phyloP scores from a whole-genome alignment of 2,329 filamentous ascomycete genomes.

The Fusarium ramigenum region DNA sequence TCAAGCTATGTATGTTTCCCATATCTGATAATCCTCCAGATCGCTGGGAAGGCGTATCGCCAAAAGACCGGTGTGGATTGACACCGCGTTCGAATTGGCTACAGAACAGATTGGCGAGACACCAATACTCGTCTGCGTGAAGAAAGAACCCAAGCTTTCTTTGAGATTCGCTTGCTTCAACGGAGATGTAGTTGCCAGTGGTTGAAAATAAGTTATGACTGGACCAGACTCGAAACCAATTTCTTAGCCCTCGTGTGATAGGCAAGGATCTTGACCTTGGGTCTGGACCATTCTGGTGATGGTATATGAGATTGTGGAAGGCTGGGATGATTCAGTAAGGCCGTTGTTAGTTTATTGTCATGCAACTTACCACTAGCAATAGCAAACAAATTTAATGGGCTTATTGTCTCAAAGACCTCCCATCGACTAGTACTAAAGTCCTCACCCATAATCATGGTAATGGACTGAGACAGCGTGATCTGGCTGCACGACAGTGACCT shows the following conservation, averaged over 20 bases:
- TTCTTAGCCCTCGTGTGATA: not conserved
- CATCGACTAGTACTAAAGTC: not conserved
- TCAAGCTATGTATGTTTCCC: not conserved
- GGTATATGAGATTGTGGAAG: slow-evolving; percentile 25
- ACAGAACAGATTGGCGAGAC: not conserved
- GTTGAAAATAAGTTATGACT: not conserved
- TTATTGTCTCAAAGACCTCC: slow-evolving; percentile 8
- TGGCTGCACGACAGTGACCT: not conserved
- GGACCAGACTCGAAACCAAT: slow-evolving; percentile 15
- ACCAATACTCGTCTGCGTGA: slow-evolving; percentile 5
- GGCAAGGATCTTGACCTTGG: not conserved
- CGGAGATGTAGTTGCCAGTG: not conserved
- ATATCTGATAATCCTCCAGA: not conserved
- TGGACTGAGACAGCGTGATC: not conserved
- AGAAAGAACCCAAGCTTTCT: not conserved
- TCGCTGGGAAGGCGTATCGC: not conserved
- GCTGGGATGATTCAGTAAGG: not conserved
- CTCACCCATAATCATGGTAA: not conserved
- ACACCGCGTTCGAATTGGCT: not conserved
- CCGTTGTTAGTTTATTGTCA: no score
- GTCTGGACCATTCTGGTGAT: slow-evolving; percentile 4
- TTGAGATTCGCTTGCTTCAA: fast-evolving
- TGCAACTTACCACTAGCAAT: slow-evolving; percentile 14
- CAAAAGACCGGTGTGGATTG: no score
- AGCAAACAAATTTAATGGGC: slow-evolving; percentile 10